phyloP scores from a whole-genome alignment of 345 rosid species.

The Odontarrhena argentea region DNA sequence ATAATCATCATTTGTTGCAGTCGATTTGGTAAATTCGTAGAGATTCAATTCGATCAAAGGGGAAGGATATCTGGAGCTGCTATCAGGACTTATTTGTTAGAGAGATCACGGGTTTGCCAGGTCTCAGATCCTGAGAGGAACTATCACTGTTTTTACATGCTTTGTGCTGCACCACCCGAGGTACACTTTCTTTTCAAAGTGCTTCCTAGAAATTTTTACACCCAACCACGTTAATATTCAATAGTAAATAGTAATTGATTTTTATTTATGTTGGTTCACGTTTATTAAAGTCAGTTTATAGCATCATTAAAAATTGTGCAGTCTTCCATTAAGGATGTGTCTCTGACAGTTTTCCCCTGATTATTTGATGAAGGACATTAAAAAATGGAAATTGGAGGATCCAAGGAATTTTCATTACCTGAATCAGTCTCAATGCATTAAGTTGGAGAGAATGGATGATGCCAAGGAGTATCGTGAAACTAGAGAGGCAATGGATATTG shows the following conservation, averaged over 20 bases:
- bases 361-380: constrained; percentile 63
- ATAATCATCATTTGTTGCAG: constrained; percentile 50
- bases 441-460: constrained; percentile 84
- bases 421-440: constrained; percentile 86
- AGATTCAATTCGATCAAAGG: constrained; percentile 82
- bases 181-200: constrained; percentile 41
- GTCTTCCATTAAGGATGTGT: constrained; percentile 3
- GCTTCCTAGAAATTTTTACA: constrained; percentile 8
- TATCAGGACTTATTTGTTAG: constrained; percentile 90
- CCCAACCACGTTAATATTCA: constrained; percentile 24
- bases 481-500: constrained; percentile 91
- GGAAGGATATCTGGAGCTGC: constrained; percentile 99
- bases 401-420: constrained; percentile 90
- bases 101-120: constrained; percentile 98
- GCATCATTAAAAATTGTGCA: constrained; percentile 16
- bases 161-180: constrained; percentile 96
- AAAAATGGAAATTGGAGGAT: constrained; percentile 71
- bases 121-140: constrained; percentile 98
- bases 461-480: constrained; percentile 81
- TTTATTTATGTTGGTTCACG: constrained; percentile 11
- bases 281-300: constrained; percentile 19
- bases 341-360: neutral
- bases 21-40: constrained; percentile 99
- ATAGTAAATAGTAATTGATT: neutral
- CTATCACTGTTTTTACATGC: constrained; percentile 99